These are phyloP conservation scores for Reticulascus tulasneorum DNA, from an alignment of 2,329 filamentous ascomycete genomes.

Conservation along the genomic window DNA sequence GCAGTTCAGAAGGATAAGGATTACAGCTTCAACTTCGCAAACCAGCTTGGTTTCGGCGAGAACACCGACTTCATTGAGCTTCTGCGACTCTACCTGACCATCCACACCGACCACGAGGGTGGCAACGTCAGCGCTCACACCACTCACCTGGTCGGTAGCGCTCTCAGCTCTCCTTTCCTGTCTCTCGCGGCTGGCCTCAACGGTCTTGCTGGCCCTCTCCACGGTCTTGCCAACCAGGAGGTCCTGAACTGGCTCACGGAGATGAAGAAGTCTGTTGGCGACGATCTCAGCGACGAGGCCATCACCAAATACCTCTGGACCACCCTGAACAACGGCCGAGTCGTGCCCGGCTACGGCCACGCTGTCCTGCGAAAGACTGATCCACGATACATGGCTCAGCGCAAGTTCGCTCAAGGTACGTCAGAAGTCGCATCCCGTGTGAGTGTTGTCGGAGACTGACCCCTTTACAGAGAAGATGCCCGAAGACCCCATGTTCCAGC, in stretches of 20 bases:
- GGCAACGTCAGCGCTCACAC: constrained; percentile 98
- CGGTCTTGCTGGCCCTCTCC: constrained; percentile 94
- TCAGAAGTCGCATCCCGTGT: not conserved
- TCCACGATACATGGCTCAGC: constrained; percentile 97
- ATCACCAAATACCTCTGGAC: constrained; percentile 99
- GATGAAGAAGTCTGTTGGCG: constrained; percentile 95
- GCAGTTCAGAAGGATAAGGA: constrained; percentile 98
- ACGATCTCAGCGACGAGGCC: constrained; percentile 91
- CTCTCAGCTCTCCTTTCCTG: constrained; percentile 95
- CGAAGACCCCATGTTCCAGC: constrained; percentile 99
- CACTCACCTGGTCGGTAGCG: constrained; percentile 94
- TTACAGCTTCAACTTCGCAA: constrained; percentile 98
- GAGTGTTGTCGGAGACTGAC: constrained; percentile 25
- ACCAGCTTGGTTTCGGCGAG: constrained; percentile 94
- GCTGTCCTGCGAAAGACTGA: constrained; percentile 99
- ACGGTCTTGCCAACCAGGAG: constrained; percentile 99
- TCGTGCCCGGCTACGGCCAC: constrained; percentile 97
- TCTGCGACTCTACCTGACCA: constrained; percentile 98
- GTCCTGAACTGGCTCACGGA: constrained; percentile 98
- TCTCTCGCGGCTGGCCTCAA: constrained; percentile 95
- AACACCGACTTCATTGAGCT: constrained; percentile 98
- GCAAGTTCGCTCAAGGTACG: constrained; percentile 77
- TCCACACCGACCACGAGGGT: constrained; percentile 99
- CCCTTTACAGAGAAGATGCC: constrained; percentile 67
- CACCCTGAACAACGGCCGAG: constrained; percentile 90